Evolutionary conservation across 495 filamentous ascomycete genomes (phyloP), one percentile per base, ranked within the genome.

Genomic region (Trichoderma reesei): DNA sequence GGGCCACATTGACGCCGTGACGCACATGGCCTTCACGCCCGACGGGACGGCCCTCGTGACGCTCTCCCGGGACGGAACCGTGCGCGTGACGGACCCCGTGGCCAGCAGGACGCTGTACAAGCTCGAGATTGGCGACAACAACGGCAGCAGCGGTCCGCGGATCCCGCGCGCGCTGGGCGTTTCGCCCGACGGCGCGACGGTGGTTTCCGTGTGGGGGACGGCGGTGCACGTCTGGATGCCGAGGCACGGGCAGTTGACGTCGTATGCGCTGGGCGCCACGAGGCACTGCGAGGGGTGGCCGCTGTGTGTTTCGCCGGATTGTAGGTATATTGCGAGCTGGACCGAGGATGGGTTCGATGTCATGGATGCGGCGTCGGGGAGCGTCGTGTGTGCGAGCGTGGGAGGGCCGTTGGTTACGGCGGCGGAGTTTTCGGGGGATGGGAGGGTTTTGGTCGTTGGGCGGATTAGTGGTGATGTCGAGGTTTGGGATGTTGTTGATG

Each of bases 271-370:
- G 37, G 36, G 68, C n/a, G 44, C 18, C 34, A 62, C 67, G 31
- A 46, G 69, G 36, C 14, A 11, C 10, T 31, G 51, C 18, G 72
- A 74, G 67, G 71, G 69, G 8, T 74, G 72, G 72, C 72, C 72
- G 39, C 61, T 74, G 33, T 65, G 64, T 36, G 66, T 74, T 31
- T 72, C 71, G 38, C 69, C 71, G 8, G 71, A 72, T 41, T 69
- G 70, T 31, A 54, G 63, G 38, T 71, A 69, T 31, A 54, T 74
- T 20, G 65, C 56, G 14, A 72, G 67, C 39, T 64, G 69, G 67
- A 74, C 69, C 3, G 72, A 72, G 63, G 71, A 69, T 1, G 72
- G 72, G 8, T 66, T 74, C 13, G 72, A 74, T 37, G 64, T 72
- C 16, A 65, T 64, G 51, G 70, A 74, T 34, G 61, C 66, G n/a